These are phyloP conservation scores for Lentinula sp. DNA, from an alignment of 768 basidiomycete genomes.

Conservation along the genomic window DNA sequence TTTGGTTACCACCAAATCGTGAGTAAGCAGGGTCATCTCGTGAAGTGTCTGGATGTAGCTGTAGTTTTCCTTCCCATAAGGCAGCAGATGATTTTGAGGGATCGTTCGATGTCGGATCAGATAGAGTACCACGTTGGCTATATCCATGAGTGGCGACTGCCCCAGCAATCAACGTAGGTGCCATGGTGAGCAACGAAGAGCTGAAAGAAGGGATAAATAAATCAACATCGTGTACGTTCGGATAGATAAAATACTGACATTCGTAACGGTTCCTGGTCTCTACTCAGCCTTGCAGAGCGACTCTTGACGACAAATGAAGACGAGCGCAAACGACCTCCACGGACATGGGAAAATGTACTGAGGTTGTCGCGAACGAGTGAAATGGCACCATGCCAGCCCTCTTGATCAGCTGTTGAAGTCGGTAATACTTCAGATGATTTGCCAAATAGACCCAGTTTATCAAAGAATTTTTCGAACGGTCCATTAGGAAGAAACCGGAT, in stretches of 20 bases:
- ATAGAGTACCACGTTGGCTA: slow-evolving; percentile 48
- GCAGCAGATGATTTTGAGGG: slow-evolving; percentile 79
- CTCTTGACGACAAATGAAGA: slow-evolving; percentile 84
- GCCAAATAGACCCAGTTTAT: slow-evolving; percentile 51
- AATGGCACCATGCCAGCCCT: slow-evolving; percentile 76
- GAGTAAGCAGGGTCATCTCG: slow-evolving; percentile 50
- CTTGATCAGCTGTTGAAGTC: slow-evolving; percentile 50
- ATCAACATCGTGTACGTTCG: background rate
- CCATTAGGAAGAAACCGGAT: slow-evolving; percentile 77
- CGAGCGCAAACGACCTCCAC: slow-evolving; percentile 83
- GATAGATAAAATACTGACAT: slow-evolving; percentile 34
- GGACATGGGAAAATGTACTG: slow-evolving; percentile 70
- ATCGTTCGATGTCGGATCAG: slow-evolving; percentile 70
- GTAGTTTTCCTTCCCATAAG: slow-evolving; percentile 79
- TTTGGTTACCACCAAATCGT: slow-evolving; percentile 20
- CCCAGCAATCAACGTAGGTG: slow-evolving; percentile 68
- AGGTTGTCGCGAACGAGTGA: slow-evolving; percentile 84
- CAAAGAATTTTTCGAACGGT: slow-evolving; percentile 64
- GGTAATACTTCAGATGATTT: slow-evolving; percentile 60
- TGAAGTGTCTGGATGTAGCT: slow-evolving; percentile 82
- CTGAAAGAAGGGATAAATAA: slow-evolving; percentile 10
- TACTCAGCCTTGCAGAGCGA: slow-evolving; percentile 49
- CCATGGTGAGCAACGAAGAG: slow-evolving; percentile 49
- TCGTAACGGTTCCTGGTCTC: slow-evolving; percentile 37
- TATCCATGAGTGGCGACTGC: slow-evolving; percentile 65